Conservation (phyloP, 129 eudicot species). For the Helianthus tuberosus region DNA sequence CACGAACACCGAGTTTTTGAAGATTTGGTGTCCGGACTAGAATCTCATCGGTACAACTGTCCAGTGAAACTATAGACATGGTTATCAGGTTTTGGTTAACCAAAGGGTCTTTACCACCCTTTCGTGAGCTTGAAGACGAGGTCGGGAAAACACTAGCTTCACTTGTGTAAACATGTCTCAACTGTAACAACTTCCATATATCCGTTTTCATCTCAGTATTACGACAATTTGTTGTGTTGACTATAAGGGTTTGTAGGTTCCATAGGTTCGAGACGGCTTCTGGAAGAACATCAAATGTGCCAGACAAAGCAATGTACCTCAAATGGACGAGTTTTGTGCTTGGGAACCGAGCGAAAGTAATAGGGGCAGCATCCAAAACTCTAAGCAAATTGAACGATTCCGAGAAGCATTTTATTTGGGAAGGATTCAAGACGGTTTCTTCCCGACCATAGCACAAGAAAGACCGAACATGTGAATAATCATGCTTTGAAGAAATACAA, state of each 20-base stretch:
- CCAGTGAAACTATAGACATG: conserved; percentile 17
- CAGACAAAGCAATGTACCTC: conserved; percentile 36
- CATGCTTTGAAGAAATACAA: neutral
- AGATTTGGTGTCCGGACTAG: conserved; percentile 40
- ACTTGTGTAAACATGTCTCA: neutral
- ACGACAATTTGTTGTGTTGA: conserved; percentile 4
- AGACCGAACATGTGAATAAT: conserved; percentile 15
- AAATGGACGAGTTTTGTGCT: conserved; percentile 25
- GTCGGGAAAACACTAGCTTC: conserved; percentile 13
- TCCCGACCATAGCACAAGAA: conserved; percentile 20
- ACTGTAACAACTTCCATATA: conserved; percentile 35
- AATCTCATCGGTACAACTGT: conserved; percentile 15
- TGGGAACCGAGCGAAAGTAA: conserved; percentile 31
- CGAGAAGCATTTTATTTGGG: neutral
- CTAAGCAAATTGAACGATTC: conserved; percentile 39
- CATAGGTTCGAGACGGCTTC: conserved; percentile 27
- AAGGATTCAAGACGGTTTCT: neutral
- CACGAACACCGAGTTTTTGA: conserved; percentile 47
- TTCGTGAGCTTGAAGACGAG: conserved; percentile 10
- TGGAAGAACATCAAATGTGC: conserved; percentile 24
- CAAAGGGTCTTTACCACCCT: conserved; percentile 3
- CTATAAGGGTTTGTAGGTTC: conserved; percentile 40
- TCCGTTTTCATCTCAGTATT: conserved; percentile 18
- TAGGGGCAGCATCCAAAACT: conserved; percentile 26
- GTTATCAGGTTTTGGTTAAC: conserved; percentile 25